Evolutionary conservation across 2,329 filamentous ascomycete species (phyloP).

Genomic region (Colletotrichum navitas): DNA sequence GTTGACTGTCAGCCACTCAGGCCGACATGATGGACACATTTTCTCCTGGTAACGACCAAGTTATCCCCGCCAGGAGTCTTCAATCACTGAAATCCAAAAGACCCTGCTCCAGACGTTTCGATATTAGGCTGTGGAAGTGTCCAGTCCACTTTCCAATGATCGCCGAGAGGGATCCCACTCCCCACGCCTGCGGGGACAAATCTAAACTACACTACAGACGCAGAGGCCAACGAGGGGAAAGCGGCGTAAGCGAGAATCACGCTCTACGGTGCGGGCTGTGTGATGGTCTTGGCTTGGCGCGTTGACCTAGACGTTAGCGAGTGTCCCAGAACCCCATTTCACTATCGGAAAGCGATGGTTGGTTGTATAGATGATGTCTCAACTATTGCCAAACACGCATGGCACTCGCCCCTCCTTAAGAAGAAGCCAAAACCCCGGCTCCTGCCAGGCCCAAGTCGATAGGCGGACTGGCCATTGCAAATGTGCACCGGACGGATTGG

Average conservation of each 20-base stretch:
- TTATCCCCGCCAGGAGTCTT: not conserved
- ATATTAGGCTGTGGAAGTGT: not conserved
- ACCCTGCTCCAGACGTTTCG: not conserved
- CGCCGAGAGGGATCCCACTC: constrained; percentile 26
- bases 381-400: not conserved
- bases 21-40: not conserved
- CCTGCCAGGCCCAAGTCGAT: not conserved
- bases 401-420: not conserved
- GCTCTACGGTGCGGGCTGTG: not conserved
- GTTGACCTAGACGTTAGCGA: not conserved
- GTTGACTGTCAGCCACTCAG: not conserved
- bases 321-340: not conserved
- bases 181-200: constrained; percentile 23
- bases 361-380: not conserved
- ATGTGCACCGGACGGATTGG: not conserved
- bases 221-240: not conserved
- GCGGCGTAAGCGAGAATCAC: not conserved
- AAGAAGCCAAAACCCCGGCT: not conserved
- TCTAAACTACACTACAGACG: not conserved
- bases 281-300: not conserved
- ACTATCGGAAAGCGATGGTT: not conserved
- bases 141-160: constrained; percentile 16
- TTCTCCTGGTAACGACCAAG: not conserved
- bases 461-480: not conserved
- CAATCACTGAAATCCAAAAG: not conserved